phyloP scores from a whole-genome alignment of 176 grass and related monocot species.

The Aegilops speltoides region DNA sequence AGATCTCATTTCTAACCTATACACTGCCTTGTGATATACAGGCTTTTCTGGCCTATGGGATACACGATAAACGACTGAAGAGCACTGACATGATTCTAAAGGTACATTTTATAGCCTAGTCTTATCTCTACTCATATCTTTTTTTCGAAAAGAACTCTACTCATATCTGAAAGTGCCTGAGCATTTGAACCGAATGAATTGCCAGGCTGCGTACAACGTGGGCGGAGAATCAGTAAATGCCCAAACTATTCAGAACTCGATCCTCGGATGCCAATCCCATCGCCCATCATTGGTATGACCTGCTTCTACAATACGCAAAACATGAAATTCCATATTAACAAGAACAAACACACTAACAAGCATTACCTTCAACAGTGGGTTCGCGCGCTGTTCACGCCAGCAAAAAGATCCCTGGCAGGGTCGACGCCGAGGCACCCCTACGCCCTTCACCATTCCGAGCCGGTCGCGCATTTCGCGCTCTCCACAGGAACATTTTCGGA shows the following conservation, averaged over 20 bases:
- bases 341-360: slow-evolving; percentile 2
- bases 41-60: slow-evolving; percentile 81
- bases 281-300: slow-evolving; percentile 77
- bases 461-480: slow-evolving; percentile 79
- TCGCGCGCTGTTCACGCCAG: slow-evolving; percentile 49
- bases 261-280: slow-evolving; percentile 88
- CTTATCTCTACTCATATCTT: neutral
- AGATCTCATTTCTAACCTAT: slow-evolving; percentile 4
- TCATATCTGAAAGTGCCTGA: slow-evolving; percentile 23
- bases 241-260: slow-evolving; percentile 74
- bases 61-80: slow-evolving; percentile 67
- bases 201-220: slow-evolving; percentile 84
- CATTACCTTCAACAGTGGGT: slow-evolving; percentile 54
- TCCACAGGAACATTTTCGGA: slow-evolving; percentile 86
- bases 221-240: slow-evolving; percentile 93
- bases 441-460: slow-evolving; percentile 57
- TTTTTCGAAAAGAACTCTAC: neutral
- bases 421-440: slow-evolving; percentile 57
- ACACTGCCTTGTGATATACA: slow-evolving; percentile 28
- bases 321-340: neutral
- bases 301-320: neutral
- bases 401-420: slow-evolving; percentile 42
- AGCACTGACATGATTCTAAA: slow-evolving; percentile 84
- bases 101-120: slow-evolving; percentile 31
- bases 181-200: neutral